Conservation (phyloP, 176 grass and related monocot genomes). For the Cenchrus americanus region DNA sequence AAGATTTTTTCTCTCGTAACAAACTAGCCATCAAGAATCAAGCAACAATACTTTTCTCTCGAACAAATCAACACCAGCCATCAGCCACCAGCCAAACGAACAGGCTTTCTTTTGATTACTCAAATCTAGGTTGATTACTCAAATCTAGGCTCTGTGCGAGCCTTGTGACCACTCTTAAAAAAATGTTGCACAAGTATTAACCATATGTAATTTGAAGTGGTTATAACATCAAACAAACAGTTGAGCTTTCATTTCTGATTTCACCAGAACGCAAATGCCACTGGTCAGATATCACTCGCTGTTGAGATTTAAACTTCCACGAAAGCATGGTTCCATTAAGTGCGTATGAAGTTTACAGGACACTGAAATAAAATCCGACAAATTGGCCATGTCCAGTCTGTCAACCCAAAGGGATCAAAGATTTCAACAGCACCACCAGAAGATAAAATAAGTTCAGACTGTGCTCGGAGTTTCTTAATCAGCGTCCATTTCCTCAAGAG, state of each 20-base stretch:
- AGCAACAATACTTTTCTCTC: too few species aligned
- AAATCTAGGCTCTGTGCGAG: neutral
- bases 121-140: too few species aligned
- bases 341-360: neutral
- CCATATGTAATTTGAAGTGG: neutral
- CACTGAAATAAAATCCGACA: constrained; percentile 30
- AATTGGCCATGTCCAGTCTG: neutral
- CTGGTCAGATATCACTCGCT: neutral
- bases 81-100: too few species aligned
- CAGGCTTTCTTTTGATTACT: too few species aligned
- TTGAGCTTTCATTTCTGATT: too few species aligned
- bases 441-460: neutral
- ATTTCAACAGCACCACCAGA: constrained; percentile 20
- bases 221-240: neutral
- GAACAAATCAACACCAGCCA: too few species aligned
- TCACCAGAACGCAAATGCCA: neutral
- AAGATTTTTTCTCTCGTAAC: too few species aligned
- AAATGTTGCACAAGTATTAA: too few species aligned
- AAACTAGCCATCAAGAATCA: too few species aligned
- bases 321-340: constrained; percentile 1
- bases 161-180: neutral
- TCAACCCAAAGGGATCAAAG: neutral
- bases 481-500: constrained; percentile 86
- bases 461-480: constrained; percentile 41
- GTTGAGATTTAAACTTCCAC: constrained; percentile 23